These are phyloP conservation scores for Spongospora subterranea DNA, from an alignment of 208 protist genomes.

Conservation along the genomic window DNA sequence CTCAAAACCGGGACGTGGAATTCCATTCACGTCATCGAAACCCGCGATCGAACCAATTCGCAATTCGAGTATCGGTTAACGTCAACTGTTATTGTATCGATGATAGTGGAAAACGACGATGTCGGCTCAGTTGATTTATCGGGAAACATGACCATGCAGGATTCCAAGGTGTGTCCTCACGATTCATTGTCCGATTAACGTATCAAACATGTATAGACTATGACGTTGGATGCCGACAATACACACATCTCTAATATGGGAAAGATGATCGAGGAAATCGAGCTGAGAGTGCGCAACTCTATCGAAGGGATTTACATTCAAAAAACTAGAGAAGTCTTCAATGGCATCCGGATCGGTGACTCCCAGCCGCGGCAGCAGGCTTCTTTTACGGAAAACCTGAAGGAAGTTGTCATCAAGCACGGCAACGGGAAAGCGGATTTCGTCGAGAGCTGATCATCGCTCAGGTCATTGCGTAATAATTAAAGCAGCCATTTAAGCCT, in stretches of 20 bases:
- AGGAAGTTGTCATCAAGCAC: conserved; percentile 45
- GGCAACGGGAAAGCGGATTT: background rate
- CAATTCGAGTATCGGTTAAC: conserved; percentile 80
- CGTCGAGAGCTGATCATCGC: too few relatives aligned
- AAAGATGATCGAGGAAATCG: conserved; percentile 66
- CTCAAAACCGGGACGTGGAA: conserved; percentile 82
- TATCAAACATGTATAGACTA: background rate
- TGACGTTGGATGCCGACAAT: conserved; percentile 47
- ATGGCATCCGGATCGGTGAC: conserved; percentile 62
- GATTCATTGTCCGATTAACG: background rate
- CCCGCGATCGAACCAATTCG: conserved; percentile 66
- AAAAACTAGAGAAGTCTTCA: conserved; percentile 64
- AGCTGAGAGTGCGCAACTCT: conserved; percentile 57
- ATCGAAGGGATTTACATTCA: conserved; percentile 65
- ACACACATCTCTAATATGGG: conserved; percentile 60
- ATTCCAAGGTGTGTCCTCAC: conserved; percentile 7
- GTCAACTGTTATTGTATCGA: conserved; percentile 65
- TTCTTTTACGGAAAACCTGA: conserved; percentile 33
- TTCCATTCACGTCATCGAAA: conserved; percentile 83
- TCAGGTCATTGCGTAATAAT: too few relatives aligned
- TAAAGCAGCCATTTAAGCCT: too few relatives aligned
- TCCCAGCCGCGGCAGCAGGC: background rate
- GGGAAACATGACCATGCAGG: conserved; percentile 62
- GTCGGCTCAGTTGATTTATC: conserved; percentile 60
- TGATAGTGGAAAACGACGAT: conserved; percentile 42